Evolutionary conservation across 2,329 filamentous ascomycete species (phyloP).

Genomic region (Microsporum audouinii): DNA sequence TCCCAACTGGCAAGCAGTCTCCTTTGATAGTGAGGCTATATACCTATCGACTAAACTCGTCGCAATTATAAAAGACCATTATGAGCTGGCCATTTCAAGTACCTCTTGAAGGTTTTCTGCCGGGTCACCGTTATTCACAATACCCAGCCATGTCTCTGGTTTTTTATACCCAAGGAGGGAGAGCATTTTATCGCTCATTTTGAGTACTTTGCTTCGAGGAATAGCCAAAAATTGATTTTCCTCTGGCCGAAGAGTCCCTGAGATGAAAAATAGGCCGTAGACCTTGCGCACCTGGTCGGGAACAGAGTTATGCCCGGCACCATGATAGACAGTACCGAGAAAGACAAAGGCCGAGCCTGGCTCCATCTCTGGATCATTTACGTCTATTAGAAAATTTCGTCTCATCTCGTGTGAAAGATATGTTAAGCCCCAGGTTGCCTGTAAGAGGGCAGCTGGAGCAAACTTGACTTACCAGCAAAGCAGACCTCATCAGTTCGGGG

Average conservation of each 20-base stretch:
- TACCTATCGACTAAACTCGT: not conserved
- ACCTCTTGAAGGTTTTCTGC: conserved; percentile 1
- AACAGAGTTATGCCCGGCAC: conserved; percentile 29
- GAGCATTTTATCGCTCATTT: conserved; percentile 2
- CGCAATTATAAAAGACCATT: not conserved
- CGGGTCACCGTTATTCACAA: conserved; percentile 1
- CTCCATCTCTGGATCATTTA: conserved; percentile 22
- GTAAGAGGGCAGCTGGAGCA: not conserved
- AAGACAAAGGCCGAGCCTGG: conserved; percentile 33
- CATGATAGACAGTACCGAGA: conserved; percentile 32
- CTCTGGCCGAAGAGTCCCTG: conserved; percentile 25
- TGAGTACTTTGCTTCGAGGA: conserved; percentile 2
- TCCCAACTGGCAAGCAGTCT: too few species aligned
- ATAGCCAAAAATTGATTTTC: conserved; percentile 20
- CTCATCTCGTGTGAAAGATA: not conserved
- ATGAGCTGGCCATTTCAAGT: not conserved
- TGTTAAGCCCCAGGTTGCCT: not conserved
- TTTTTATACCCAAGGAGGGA: conserved; percentile 4
- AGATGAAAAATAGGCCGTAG: conserved; percentile 28
- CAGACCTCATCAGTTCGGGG: conserved; percentile 31
- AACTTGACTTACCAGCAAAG: conserved; percentile 19
- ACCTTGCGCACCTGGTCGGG: conserved; percentile 22
- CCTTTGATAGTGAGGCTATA: too few species aligned
- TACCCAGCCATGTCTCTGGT: conserved; percentile 3
- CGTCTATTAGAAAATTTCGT: not conserved